Percentiles rank a stretch among this genome's conserved stretches.
These are phyloP conservation scores for Xylariales sp. DNA, from an alignment of 2,329 filamentous ascomycete species.

Conservation along the genomic window DNA sequence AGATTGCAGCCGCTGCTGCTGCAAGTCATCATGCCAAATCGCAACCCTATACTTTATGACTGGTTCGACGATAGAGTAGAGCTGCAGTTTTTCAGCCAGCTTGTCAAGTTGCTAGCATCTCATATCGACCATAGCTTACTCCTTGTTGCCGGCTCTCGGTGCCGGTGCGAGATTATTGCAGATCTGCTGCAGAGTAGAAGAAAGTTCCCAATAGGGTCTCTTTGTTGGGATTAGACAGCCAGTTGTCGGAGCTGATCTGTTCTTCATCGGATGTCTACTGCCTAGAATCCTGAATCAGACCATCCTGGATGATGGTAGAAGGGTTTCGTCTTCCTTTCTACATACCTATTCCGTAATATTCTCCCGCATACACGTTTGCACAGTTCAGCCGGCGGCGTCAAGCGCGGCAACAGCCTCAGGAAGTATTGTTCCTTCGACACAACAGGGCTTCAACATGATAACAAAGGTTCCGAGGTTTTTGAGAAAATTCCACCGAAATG, in stretches of 20 bases:
- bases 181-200: background rate
- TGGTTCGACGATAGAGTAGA: too few species aligned
- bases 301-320: conserved; percentile 14
- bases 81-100: too few species aligned
- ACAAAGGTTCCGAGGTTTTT: conserved; percentile 1
- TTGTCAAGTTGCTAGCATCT: too few species aligned
- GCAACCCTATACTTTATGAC: too few species aligned
- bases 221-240: conserved; percentile 5
- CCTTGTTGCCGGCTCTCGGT: too few species aligned
- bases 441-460: conserved; percentile 2
- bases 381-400: background rate
- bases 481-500: background rate
- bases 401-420: conserved; percentile 7
- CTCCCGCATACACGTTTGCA: background rate
- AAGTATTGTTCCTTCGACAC: background rate
- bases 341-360: background rate
- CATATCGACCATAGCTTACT: too few species aligned
- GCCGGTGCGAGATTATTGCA: too few species aligned
- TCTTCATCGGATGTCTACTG: conserved; percentile 19
- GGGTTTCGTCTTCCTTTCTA: background rate
- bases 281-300: conserved; percentile 23
- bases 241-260: conserved; percentile 20
- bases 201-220: background rate
- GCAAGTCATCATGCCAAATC: conserved; percentile 1
- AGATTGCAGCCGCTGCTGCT: conserved; percentile 8